phyloP scores from a whole-genome alignment of 331 rosid genomes.

The Pyracantha coccinea region DNA sequence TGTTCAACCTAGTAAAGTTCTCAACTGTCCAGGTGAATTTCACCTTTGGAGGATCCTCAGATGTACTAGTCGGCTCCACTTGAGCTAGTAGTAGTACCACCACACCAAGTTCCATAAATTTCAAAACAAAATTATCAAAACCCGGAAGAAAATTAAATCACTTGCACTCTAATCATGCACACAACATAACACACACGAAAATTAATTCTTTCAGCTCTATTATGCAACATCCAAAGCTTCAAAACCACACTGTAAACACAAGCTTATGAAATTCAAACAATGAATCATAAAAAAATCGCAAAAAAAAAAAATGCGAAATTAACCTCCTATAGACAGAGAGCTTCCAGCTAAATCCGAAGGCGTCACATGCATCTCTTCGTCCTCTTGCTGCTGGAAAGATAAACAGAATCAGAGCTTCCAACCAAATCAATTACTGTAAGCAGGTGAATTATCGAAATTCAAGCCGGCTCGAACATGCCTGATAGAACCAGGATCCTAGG shows the following conservation, averaged over 20 bases:
- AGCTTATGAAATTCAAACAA: not conserved
- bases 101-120: not conserved
- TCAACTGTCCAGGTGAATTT: conserved; percentile 69
- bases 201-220: conserved; percentile 8
- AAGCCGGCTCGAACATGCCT: too few relatives aligned
- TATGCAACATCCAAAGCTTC: conserved; percentile 4
- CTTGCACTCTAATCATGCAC: not conserved
- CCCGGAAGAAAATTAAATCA: not conserved
- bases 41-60: conserved; percentile 24
- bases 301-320: not conserved
- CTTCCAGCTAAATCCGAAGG: conserved; percentile 37
- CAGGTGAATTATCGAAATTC: conserved; percentile 6
- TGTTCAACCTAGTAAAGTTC: conserved; percentile 50
- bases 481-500: too few relatives aligned
- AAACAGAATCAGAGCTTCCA: conserved; percentile 28
- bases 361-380: conserved; percentile 46
- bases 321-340: conserved; percentile 46
- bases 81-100: conserved; percentile 22
- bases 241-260: not conserved
- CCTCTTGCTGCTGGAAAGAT: conserved; percentile 39
- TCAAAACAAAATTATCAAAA: not conserved
- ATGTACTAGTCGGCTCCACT: conserved; percentile 38
- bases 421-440: conserved; percentile 7
- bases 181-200: too few relatives aligned
- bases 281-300: not conserved